Conservation (phyloP, 805 yeast species). For the Starmerella floris region DNA sequence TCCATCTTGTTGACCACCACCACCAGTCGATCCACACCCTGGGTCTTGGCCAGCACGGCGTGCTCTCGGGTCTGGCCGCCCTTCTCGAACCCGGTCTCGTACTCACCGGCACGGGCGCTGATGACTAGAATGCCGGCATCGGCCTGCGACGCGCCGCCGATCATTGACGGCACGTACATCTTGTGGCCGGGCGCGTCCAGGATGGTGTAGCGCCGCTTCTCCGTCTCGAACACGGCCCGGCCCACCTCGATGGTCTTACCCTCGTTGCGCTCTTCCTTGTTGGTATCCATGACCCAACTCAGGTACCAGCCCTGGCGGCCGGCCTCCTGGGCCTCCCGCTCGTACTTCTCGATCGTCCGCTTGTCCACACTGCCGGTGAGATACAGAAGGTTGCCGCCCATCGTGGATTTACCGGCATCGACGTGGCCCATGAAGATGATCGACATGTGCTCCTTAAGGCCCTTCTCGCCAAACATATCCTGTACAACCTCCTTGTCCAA, state of each 20-base stretch:
- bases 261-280: slow-evolving; percentile 95
- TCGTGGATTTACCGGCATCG: slow-evolving; percentile 98
- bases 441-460: slow-evolving; percentile 77
- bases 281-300: slow-evolving; percentile 99
- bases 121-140: slow-evolving; percentile 96
- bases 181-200: slow-evolving; percentile 99
- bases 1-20: slow-evolving; percentile 98
- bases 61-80: slow-evolving; percentile 99
- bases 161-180: slow-evolving; percentile 97
- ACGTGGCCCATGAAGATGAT: slow-evolving; percentile 99
- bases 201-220: slow-evolving; percentile 92
- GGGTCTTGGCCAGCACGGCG: slow-evolving; percentile 92
- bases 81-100: slow-evolving; percentile 97
- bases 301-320: slow-evolving; percentile 99
- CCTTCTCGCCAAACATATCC: slow-evolving; percentile 65
- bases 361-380: slow-evolving; percentile 96
- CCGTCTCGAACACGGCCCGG: slow-evolving; percentile 94
- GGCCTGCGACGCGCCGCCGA: slow-evolving; percentile 99
- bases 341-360: slow-evolving; percentile 96
- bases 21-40: slow-evolving; percentile 87
- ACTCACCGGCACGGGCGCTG: slow-evolving; percentile 97
- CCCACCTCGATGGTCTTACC: slow-evolving; percentile 99
- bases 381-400: slow-evolving; percentile 94
- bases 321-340: slow-evolving; percentile 96
- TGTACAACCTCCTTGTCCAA: slow-evolving; percentile 64